Base-by-base conservation (phyloP, 768 basidiomycete genomes). In the Agaricus sinodeliciosus region DNA sequence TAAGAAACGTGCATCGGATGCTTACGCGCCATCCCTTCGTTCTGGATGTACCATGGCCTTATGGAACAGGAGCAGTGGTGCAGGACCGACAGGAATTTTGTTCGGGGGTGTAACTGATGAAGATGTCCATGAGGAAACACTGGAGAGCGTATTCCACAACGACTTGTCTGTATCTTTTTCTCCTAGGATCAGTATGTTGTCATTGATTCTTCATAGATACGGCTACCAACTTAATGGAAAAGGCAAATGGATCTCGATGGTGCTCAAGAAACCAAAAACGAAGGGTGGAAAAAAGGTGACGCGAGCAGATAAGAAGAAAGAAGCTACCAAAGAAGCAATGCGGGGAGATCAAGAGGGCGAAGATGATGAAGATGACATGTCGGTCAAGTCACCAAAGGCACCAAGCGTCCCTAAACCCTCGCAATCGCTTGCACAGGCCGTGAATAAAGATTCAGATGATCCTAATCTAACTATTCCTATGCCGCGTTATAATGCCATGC, bases 101-200 rank as follows among this genome's bases (percentile, higher is more conserved):
- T 96, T 94, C 62, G 93, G 93, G 11, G 93, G 77, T 13, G 93
- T 95, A 0, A 86, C 82, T 3, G 93, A 96, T 55, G 88, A 92
- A 55, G 93, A 95, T 59, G 82, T 74, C 16, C 77, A 78, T 35
- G 94, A 95, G 64, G 94, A 96, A 61, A 81, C 78, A 3, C 64
- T 96, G 57, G 86, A 91, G 53, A 91, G 87, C 55, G 74, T 84
- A 1, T 95, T 95, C 64, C 88, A 87, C 75, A 91, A 93, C 55
- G 92, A 94, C 60, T 57, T 94, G 89, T 90, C 55, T 56, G 81
- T 65, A 18, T 18, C 2, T 39, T 42, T 15, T 22, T n/a, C 28
- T 5, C 7, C n/a, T 37, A 15, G n/a, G 35, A 42, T 13, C 31
- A 31, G 9, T 11, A 31, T 15, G n/a, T 11, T 18, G 31, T 16